phyloP scores from a whole-genome alignment of 1,284 basidiomycete genomes.

The Austroboletus novae-zelandiae region DNA sequence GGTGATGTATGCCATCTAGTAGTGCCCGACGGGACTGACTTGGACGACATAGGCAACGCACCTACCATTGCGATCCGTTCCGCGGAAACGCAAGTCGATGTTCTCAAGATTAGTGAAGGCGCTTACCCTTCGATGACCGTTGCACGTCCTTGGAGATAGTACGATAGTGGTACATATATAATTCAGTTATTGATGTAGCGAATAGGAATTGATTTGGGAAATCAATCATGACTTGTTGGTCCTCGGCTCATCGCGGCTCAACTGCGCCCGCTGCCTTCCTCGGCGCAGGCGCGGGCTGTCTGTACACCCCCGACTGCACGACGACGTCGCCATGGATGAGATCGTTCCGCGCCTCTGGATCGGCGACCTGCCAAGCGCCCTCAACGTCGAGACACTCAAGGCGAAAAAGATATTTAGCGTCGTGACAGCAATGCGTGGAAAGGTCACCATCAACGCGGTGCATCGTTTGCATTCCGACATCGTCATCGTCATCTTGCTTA shows the following conservation, averaged over 20 bases:
- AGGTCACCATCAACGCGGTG: constrained; percentile 63
- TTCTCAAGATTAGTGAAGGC: constrained; percentile 15
- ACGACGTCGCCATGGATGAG: constrained; percentile 41
- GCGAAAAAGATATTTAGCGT: constrained; percentile 67
- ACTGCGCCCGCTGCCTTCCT: constrained; percentile 5
- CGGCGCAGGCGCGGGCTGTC: not conserved
- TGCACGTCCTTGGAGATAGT: not conserved
- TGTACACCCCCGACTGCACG: not conserved
- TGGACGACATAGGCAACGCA: constrained; percentile 1
- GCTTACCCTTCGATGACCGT: constrained; percentile 1
- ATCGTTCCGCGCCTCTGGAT: constrained; percentile 65
- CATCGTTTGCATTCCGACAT: constrained; percentile 12
- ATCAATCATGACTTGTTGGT: too few relatives aligned
- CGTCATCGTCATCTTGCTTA: too few relatives aligned
- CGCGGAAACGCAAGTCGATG: constrained; percentile 16
- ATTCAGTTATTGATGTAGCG: too few relatives aligned
- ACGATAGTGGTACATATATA: not conserved
- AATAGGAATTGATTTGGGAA: too few relatives aligned
- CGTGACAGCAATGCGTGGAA: constrained; percentile 69
- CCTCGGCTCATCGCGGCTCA: not conserved
- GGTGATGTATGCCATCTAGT: not conserved
- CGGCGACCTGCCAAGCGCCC: constrained; percentile 56
- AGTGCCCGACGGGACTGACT: not conserved
- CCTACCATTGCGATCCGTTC: not conserved
- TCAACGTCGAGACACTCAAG: constrained; percentile 52